phyloP scores from a whole-genome alignment of 2,329 filamentous ascomycete genomes.

The Zelopaecilomyces penicillatus region DNA sequence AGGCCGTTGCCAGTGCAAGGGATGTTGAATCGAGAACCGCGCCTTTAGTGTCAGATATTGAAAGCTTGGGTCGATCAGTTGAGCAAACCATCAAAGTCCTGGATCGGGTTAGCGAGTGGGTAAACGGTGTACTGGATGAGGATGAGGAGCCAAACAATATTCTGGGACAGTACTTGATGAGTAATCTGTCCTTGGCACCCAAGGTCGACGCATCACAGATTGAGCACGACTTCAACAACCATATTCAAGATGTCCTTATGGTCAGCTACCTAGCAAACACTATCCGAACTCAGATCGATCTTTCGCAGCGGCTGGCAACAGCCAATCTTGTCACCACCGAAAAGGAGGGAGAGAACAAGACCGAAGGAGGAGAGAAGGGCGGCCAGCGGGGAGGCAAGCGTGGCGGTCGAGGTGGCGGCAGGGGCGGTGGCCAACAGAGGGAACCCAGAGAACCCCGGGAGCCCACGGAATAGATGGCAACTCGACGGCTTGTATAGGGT shows the following conservation, averaged over 20 bases:
- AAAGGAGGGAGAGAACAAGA: conserved; percentile 41
- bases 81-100: conserved; percentile 84
- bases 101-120: conserved; percentile 84
- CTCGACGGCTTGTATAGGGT: not conserved
- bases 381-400: conserved; percentile 43
- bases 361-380: conserved; percentile 33
- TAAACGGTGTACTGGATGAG: conserved; percentile 89
- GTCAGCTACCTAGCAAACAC: conserved; percentile 98
- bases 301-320: conserved; percentile 90
- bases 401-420: conserved; percentile 42
- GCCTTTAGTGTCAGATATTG: conserved; percentile 76
- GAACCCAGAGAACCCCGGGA: conserved; percentile 39
- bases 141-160: conserved; percentile 83
- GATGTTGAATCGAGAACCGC: conserved; percentile 67
- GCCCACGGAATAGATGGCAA: conserved; percentile 24
- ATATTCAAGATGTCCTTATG: conserved; percentile 97
- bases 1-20: conserved; percentile 75
- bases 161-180: conserved; percentile 90
- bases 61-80: conserved; percentile 75
- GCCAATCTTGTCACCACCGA: conserved; percentile 50
- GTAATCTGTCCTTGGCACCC: conserved; percentile 82
- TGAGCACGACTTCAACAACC: conserved; percentile 98
- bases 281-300: conserved; percentile 96
- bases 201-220: conserved; percentile 89
- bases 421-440: conserved; percentile 43